Base-by-base conservation (phyloP, 352 stramenopile genomes). In the Pythium aristosporum region DNA sequence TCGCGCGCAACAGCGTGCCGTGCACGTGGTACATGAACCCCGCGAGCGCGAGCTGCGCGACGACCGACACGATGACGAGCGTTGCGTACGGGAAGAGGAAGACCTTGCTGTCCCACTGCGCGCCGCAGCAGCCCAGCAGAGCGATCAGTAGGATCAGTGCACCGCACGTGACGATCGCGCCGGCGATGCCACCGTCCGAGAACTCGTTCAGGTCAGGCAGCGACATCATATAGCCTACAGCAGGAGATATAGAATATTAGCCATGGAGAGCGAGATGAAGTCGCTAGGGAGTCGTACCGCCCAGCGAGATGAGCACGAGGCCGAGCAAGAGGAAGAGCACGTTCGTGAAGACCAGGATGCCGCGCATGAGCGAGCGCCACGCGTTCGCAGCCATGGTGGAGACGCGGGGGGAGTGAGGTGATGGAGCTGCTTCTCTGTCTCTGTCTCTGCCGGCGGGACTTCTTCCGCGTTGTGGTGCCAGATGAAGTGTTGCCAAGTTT, bases 281-380 rank as follows among this genome's bases (percentile, higher is more conserved):
- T 2, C 25, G 25, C 25, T n/a, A 15, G 12, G 0, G 28, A 30
- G 21, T 12, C 79, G 23, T 52, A 93, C 84, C 83, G 67, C 85
- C 85, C 43, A 94, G 85, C 15, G 77, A 85, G 48, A 94, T 79
- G 49, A 94, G 83, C 41, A 94, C 83, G 4, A 80, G 79, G 66
- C 85, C 85, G n/a, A 94, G 71, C 37, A 91, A 68, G 55, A 94
- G 70, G 75, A 94, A 94, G 48, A 94, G 78, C 73, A 94, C 83
- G 71, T 94, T 94, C n/a, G 82, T 92, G 70, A 94, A 94, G 59
- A 94, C 85, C 52, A 94, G 73, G 52, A 94, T 81, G 59, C 83
- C 88, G 34, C 85, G 78, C 54, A 80, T 88, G 34, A 94, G 71
- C 46, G 79, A 88, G 37, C 85, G 81, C 83, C 85, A 94, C 57